phyloP scores from a whole-genome alignment of 2,329 filamentous ascomycete genomes.

The Trichoderma koningii region DNA sequence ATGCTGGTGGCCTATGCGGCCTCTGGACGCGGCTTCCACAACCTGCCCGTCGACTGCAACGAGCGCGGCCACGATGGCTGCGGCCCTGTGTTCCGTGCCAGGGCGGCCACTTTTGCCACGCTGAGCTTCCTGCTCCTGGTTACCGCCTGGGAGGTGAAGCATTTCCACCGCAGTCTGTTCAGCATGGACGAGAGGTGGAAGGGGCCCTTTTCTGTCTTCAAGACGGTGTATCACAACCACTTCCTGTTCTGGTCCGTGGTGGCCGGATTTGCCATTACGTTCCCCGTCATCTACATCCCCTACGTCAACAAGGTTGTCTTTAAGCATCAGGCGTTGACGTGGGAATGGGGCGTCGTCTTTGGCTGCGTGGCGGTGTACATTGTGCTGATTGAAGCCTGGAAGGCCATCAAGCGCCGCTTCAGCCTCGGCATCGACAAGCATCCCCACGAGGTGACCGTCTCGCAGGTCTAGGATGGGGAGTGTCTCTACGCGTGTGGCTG shows the following conservation, averaged over 20 bases:
- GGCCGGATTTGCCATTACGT: constrained; percentile 61
- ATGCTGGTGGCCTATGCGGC: constrained; percentile 58
- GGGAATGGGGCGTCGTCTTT: constrained; percentile 72
- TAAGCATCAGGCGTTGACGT: constrained; percentile 67
- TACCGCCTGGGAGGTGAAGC: constrained; percentile 73
- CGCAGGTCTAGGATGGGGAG: constrained; percentile 13
- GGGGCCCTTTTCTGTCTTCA: constrained; percentile 54
- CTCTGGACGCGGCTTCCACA: constrained; percentile 48
- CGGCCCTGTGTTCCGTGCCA: constrained; percentile 61
- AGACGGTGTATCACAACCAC: constrained; percentile 67
- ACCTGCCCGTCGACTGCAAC: constrained; percentile 62
- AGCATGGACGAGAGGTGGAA: constrained; percentile 59
- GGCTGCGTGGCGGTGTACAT: constrained; percentile 63
- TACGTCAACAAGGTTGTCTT: constrained; percentile 67
- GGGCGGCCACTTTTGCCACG: constrained; percentile 69
- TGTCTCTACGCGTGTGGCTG: neutral
- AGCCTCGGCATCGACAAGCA: constrained; percentile 39
- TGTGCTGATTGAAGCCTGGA: constrained; percentile 67
- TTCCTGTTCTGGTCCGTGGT: constrained; percentile 67
- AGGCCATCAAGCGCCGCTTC: constrained; percentile 62
- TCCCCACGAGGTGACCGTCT: constrained; percentile 12
- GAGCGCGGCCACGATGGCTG: constrained; percentile 53
- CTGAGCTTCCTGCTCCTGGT: constrained; percentile 68
- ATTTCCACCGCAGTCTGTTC: constrained; percentile 70
- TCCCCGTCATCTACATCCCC: constrained; percentile 68